Evolutionary conservation across 352 stramenopile species (phyloP), one percentile per base, ranked within the genome.

Genomic region (Phytophthora idaei): DNA sequence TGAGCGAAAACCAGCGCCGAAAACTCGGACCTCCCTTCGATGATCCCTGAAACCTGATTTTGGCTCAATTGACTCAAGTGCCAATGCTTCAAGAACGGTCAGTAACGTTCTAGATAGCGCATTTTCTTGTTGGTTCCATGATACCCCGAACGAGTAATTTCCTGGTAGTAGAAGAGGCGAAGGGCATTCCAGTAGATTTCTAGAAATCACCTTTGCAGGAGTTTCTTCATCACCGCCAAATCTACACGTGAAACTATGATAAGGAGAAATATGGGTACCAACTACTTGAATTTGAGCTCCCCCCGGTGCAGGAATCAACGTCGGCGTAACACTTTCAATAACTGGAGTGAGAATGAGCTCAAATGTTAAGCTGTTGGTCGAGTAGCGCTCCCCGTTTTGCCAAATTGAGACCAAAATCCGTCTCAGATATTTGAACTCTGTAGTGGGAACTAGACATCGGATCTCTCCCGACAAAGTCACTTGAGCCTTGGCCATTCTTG

Each of bases 61-160:
- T 29, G 74, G 77, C 44, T 64, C 21, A 17, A 85, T 55, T 11
- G 48, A 61, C 31, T 14, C 12, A n/a, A 83, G 39, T 4, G 62
- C 61, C 1, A 83, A 27, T 7, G 21, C 25, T 25, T 74, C 61
- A 28, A 73, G 62, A 5, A 74, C 68, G 2, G 14, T 32, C 9
- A 86, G 32, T 11, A 8, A 5, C 0, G 46, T 44, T 27, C 4
- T 2, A 15, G 61, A 66, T 12, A 52, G 15, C 2, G 41, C 39
- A 8, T 57, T 64, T 50, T 84, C 70, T 61, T 86, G 67, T 7
- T 41, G 32, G 25, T 84, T 84, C 75, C 78, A 82, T 10, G 67
- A 68, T 37, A 86, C 39, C 27, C 49, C 61, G 59, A 86, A 64
- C 3, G 64, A 69, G 29, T 79, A 59, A 39, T 70, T 79, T 29